Base-by-base conservation (phyloP, 768 basidiomycete genomes). In the Tylopilus subfusipes region DNA sequence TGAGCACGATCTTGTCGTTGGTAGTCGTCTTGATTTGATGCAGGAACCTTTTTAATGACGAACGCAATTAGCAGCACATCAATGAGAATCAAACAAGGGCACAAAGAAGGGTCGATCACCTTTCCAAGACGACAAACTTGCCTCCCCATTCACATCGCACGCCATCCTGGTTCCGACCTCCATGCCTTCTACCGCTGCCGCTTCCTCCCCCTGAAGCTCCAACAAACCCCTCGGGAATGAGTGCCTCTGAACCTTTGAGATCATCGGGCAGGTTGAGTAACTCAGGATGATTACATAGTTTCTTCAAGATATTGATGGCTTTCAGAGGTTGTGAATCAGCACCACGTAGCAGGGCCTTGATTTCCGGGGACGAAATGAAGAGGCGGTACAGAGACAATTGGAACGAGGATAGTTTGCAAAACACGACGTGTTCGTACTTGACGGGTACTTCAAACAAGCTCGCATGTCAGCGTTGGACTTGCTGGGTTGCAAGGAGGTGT, bases 351-450 rank as follows among this genome's bases (percentile, higher is more conserved):
- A 97, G 75, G 14, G 90, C 88, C 65, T 91, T 90, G 63, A 96
- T 96, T 65, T 93, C 93, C 8, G 93, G 92, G 2, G 93, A 96
- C 4, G 85, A 86, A 57, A 96, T 95, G 66, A 98, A 98, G 29
- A 91, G 78, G 45, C 85, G 85, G 67, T 98, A 98, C 3, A 98
- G 75, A 8, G 89, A 76, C 14, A 91, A 73, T 62, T 98, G 94
- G 61, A 97, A 85, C 16, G 86, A 77, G 2, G 91, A 93, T 5
- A 90, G 80, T 39, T 82, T 79, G 68, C 94, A 98, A 72, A 97
- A 98, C 0, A 98, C 94, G 56, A 98, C 90, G 55, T 98, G 93
- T 69, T 98, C 97, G 73, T 98, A 98, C 71, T 99, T 99, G 73
- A 99, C 93, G 10, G 97, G 97, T 27, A 99, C 96, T 98, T 63